A percentile compares a stretch with the other conserved stretches of the same genome.
Evolutionary conservation across 2,329 filamentous ascomycete species (phyloP).

Genomic region (Ceratocystis variospora): DNA sequence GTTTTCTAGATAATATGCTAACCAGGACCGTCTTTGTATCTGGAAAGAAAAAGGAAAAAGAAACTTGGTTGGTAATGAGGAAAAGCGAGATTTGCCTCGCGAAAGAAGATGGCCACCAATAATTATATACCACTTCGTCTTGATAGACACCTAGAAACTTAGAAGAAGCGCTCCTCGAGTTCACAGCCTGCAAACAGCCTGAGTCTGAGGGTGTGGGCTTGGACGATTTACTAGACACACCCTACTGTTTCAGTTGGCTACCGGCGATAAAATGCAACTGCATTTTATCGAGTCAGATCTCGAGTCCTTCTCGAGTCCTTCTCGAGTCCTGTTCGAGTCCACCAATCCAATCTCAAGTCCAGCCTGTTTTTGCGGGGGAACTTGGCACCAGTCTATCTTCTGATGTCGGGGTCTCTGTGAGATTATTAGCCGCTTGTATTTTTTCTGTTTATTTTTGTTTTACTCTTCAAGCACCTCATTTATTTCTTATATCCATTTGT

Average conservation of each 20-base stretch:
- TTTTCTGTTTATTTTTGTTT: background rate
- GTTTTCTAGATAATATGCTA: background rate
- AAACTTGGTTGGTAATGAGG: background rate
- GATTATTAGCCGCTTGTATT: background rate
- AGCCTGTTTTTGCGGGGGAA: background rate
- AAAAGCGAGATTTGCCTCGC: background rate
- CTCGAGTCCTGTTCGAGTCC: background rate
- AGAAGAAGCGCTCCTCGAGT: background rate
- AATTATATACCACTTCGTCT: background rate
- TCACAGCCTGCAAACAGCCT: constrained; percentile 4
- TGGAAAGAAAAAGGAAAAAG: background rate
- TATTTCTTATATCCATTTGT: too few species aligned
- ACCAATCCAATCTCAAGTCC: too few species aligned
- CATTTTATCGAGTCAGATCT: constrained; percentile 1
- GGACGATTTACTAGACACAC: background rate
- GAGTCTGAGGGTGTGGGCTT: background rate
- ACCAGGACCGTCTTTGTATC: background rate
- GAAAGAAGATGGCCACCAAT: background rate
- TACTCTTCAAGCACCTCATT: background rate
- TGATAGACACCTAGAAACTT: background rate
- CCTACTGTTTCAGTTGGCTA: background rate
- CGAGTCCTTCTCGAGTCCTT: background rate
- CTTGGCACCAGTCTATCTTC: background rate
- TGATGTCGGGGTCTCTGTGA: background rate
- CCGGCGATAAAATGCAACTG: background rate